A percentile compares a stretch with the other conserved stretches of the same genome.
Conservation (phyloP, 2,329 filamentous ascomycete species). For the Curvularia sp. region DNA sequence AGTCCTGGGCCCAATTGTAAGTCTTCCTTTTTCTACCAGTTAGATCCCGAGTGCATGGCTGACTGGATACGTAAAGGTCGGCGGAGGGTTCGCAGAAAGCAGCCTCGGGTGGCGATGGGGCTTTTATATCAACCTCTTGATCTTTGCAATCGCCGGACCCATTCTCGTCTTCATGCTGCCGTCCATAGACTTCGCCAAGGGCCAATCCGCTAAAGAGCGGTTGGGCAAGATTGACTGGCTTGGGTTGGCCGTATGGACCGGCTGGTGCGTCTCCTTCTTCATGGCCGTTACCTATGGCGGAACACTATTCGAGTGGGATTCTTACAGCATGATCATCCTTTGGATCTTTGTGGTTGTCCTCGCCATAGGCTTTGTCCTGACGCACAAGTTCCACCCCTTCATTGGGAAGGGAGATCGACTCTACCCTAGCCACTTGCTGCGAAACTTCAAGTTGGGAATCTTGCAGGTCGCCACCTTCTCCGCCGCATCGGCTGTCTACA, state of each 20-base stretch:
- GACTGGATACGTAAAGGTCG: neutral
- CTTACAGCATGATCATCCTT: conserved; percentile 54
- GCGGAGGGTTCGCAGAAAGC: conserved; percentile 4
- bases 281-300: conserved; percentile 63
- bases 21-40: neutral
- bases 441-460: conserved; percentile 2
- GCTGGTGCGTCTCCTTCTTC: conserved; percentile 41
- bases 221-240: conserved; percentile 30
- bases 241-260: conserved; percentile 55
- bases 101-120: conserved; percentile 23
- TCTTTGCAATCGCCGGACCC: conserved; percentile 47
- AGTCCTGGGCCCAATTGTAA: conserved; percentile 1
- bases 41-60: neutral
- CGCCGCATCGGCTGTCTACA: neutral
- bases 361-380: conserved; percentile 53
- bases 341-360: conserved; percentile 57
- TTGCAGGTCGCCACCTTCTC: conserved; percentile 1
- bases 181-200: conserved; percentile 4
- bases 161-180: conserved; percentile 15
- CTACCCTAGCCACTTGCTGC: conserved; percentile 60
- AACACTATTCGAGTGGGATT: conserved; percentile 57
- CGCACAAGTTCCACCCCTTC: conserved; percentile 56
- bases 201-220: neutral
- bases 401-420: conserved; percentile 56
- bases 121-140: conserved; percentile 36